Evolutionary conservation across 768 basidiomycete species (phyloP).

Genomic region (Hygrophoropsis aurantiaca): DNA sequence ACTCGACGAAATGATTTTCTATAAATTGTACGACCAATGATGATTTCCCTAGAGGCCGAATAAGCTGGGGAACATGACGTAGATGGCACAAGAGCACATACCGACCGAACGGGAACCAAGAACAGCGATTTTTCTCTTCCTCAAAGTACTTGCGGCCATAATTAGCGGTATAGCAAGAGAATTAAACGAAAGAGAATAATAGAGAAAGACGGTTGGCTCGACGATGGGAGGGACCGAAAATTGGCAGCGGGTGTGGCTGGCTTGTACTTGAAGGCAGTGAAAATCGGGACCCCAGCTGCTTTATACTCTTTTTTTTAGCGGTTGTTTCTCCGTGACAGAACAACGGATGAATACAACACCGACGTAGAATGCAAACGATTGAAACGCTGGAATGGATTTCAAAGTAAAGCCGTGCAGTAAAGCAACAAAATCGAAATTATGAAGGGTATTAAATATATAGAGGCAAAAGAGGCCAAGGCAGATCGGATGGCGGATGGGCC

Average conservation of each 20-base stretch:
- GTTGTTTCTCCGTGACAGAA: conserved; percentile 22
- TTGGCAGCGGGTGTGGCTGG: conserved; percentile 16
- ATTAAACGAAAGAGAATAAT: conserved; percentile 8
- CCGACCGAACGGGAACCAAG: conserved; percentile 88
- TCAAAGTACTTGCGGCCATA: conserved; percentile 45
- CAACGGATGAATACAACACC: conserved; percentile 10
- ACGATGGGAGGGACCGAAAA: conserved; percentile 17
- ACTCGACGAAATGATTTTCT: conserved; percentile 87
- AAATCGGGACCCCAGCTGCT: conserved; percentile 12
- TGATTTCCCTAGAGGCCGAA: conserved; percentile 76
- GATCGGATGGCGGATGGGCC: conserved; percentile 10
- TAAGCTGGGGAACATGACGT: conserved; percentile 17
- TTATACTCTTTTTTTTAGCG: conserved; percentile 25
- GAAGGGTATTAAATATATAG: conserved; percentile 2
- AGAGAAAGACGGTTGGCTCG: conserved; percentile 15
- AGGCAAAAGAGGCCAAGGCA: conserved; percentile 1
- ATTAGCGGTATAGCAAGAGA: conserved; percentile 6
- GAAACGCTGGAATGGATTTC: conserved; percentile 1
- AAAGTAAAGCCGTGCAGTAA: neutral
- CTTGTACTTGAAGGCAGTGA: conserved; percentile 2
- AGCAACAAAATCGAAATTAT: conserved; percentile 18
- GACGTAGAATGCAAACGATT: neutral
- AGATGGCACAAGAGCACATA: conserved; percentile 34
- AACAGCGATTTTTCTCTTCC: conserved; percentile 87
- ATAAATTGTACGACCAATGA: conserved; percentile 92